Evolutionary conservation across 208 protist species (phyloP), one percentile per base, ranked within the genome.

Genomic region (Vickermania ingenoplastis): DNA sequence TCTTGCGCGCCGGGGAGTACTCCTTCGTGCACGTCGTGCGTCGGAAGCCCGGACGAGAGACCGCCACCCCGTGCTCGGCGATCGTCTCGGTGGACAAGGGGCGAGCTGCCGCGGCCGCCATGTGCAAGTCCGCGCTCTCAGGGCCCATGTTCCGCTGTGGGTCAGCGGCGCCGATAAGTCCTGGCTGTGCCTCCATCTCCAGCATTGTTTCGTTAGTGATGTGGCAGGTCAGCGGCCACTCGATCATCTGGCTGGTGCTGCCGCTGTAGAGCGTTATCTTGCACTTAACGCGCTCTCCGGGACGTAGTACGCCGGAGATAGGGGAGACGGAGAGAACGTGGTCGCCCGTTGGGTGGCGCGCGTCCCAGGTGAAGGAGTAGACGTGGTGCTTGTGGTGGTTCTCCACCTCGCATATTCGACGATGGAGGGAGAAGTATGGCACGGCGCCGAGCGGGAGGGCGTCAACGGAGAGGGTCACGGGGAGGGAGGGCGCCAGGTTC

Each of bases 371-470:
- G 67, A 89, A 93, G 17, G 65, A 56, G 69, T 79, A 89, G 21
- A 66, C 73, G 73, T 84, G 61, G 14, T 54, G 62, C 3, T 65
- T 52, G 61, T 86, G 79, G 36, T 67, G 59, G 63, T 89, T 92
- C 28, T 78, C 69, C 13, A 96, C 24, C 56, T 71, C 75, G 55
- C 82, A 76, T 21, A 76, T 58, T 53, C 83, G 81, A 2, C 91
- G 83, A 58, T 92, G 79, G 3, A 96, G 72, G 11, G 87, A 76
- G 71, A 86, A 91, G 68, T 77, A 83, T n/a, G 87, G 77, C 7
- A 90, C 77, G 0, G 75, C 67, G 11, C 88, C 86, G 26, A 94
- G 57, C 21, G 63, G 64, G 65, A 84, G 75, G 25, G 90, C 80
- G 53, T 94, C 81, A 31, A 81, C 57, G 23, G 81, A 89, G 21